Evolutionary conservation across 2,329 filamentous ascomycete genomes (phyloP), one percentile per base, ranked within the genome.

Genomic region (Byssothecium circinans): DNA sequence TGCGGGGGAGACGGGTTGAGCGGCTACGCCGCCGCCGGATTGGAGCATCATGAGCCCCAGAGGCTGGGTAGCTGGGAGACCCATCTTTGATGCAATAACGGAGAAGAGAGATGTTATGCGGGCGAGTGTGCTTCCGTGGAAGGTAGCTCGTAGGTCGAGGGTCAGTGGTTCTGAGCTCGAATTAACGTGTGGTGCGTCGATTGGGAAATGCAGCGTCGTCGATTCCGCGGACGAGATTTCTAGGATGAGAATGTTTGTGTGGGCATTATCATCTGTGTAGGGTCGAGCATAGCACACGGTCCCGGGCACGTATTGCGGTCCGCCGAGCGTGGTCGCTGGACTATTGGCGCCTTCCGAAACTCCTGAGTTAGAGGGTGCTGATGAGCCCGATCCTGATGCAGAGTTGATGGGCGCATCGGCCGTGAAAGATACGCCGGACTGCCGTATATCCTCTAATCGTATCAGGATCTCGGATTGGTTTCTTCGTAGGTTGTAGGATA

Each of bases 281-380:
- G 92, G 92, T 5, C 92, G 84, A 12, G 88, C 83, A 61, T 97
- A 97, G 54, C 83, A 83, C 22, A 95, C 83, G 77, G 82, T 88
- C 4, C 81, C 79, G 8, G 68, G 42, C 36, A 47, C 52, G 2
- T 43, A 39, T 11, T 54, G 54, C 10, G 50, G 54, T 36, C 29
- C 29, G 25, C 43, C 48, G 10, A 45, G 52, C 19, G 54, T 55
- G 20, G 57, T 53, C 1, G 59, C 49, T 18, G 65, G 60, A 43
- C 57, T 67, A 2, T 42, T 42, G 12, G 14, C 68, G 61, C 23
- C 72, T 45, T 25, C 58, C n/a, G 62, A 62, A 1, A 45, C 34
- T 3, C 52, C 54, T 17, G 56, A 30, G 4, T 44, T 40, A 11
- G 60, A 61, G 15, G 55, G 48, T 2, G 45, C 54, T 12, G 51